Percentiles rank a stretch among this genome's conserved stretches.
Evolutionary conservation across 192 early-diverging fungal species (phyloP).

Genomic region (Chytriomyces sp.): DNA sequence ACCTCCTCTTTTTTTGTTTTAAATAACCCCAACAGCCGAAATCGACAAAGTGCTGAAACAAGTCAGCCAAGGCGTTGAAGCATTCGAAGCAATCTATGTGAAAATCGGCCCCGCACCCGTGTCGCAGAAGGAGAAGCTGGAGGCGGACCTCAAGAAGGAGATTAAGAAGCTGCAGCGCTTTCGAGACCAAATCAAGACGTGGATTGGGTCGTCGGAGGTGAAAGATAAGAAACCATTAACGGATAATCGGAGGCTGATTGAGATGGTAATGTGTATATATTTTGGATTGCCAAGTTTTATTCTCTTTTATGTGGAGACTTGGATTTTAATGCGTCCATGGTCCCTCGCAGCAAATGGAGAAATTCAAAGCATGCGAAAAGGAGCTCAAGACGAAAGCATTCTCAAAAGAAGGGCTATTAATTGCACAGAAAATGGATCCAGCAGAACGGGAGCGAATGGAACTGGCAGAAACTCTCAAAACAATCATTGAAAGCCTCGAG

Average conservation of each 20-base stretch:
- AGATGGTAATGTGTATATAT: conserved; percentile 57
- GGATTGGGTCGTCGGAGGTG: conserved; percentile 92
- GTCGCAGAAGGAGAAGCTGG: conserved; percentile 97
- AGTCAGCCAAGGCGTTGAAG: conserved; percentile 93
- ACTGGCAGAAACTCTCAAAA: conserved; percentile 81
- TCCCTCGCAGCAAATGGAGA: conserved; percentile 88
- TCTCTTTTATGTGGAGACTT: background rate
- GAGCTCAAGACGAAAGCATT: conserved; percentile 99
- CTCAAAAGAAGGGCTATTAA: conserved; percentile 90
- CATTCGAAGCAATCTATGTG: conserved; percentile 88
- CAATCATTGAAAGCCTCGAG: conserved; percentile 79
- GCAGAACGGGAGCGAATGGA: conserved; percentile 92
- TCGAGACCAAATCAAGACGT: conserved; percentile 98
- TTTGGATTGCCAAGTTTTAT: background rate
- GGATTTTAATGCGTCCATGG: background rate
- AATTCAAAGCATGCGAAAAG: conserved; percentile 96
- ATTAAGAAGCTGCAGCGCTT: conserved; percentile 98
- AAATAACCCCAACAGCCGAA: conserved; percentile 67
- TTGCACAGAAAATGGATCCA: conserved; percentile 85
- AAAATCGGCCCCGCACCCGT: conserved; percentile 71
- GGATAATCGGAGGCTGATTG: conserved; percentile 93
- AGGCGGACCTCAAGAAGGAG: conserved; percentile 95
- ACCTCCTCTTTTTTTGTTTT: no score
- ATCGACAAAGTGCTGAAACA: conserved; percentile 96
- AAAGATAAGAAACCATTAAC: conserved; percentile 92